Base-by-base conservation (phyloP, 108 stramenopile species). In the Pseudonitzschia multiseries region DNA sequence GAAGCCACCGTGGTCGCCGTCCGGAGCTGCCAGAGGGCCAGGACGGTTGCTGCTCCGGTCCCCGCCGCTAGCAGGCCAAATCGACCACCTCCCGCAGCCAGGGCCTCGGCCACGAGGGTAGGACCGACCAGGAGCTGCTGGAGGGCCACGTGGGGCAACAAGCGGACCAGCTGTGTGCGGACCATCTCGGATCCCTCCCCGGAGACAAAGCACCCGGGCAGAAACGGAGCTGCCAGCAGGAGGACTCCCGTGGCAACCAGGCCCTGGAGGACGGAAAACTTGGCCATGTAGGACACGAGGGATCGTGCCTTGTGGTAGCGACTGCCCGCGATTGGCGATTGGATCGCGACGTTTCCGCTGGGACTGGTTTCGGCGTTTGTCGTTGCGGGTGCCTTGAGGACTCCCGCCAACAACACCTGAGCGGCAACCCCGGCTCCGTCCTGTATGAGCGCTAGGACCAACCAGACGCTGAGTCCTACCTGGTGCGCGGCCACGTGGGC, bases 191-290 rank as follows among this genome's bases (percentile, higher is more conserved):
- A 15, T 20, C 46, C 36, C 6, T 86, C 83, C 22, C 5, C 26
- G 1, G 78, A 36, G 4, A 84, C 82, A 61, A 88, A 88, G 12
- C 81, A 21, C 21, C n/a, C n/a, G 13, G 87, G 83, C 1, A 75
- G 68, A 52, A 61, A 59, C 21, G 77, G 64, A 3, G 60, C 40
- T 3, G 36, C 32, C 22, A 67, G 6, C 29, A 83, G 28, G 13
- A 82, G 18, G 5, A 72, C 41, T 54, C 46, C 66, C 18, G 78
- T 79, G 4, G 66, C 57, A 0, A 73, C 33, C 43, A 84, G 44
- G 1, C 87, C 85, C 72, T 86, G 87, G 15, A 80, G 8, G 14
- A 79, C 14, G n/a, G 86, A 83, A 75, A 84, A 79, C 33, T n/a
- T n/a, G n/a, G n/a, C n/a, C n/a, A n/a, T n/a, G n/a, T n/a, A n/a